Conservation (phyloP, 352 stramenopile species). For the Globisporangium ultimum region DNA sequence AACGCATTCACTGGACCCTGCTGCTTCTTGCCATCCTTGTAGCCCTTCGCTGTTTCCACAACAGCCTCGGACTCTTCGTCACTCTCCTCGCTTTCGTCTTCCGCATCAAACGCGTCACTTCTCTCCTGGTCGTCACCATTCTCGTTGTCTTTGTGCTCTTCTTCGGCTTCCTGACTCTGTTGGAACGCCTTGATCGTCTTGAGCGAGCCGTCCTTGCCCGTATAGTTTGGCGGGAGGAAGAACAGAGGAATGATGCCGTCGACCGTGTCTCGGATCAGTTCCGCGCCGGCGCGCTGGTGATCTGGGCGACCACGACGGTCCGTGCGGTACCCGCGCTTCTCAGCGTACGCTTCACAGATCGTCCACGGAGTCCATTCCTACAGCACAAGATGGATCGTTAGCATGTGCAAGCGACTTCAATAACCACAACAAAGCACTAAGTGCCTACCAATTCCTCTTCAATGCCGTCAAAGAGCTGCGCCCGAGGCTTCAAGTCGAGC, state of each 20-base stretch:
- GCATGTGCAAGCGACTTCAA: background rate
- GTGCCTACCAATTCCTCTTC: constrained; percentile 62
- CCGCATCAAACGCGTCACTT: constrained; percentile 3
- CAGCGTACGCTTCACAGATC: constrained; percentile 79
- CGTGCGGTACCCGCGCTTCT: constrained; percentile 80
- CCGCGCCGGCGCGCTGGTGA: constrained; percentile 74
- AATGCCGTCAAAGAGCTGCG: constrained; percentile 71
- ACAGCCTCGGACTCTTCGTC: constrained; percentile 30
- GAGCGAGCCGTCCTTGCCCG: constrained; percentile 40
- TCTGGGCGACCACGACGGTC: constrained; percentile 75
- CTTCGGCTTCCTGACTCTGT: constrained; percentile 21
- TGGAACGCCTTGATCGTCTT: constrained; percentile 34
- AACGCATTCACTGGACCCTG: constrained; percentile 66
- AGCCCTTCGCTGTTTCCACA: background rate
- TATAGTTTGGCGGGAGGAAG: constrained; percentile 78
- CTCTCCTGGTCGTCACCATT: constrained; percentile 10
- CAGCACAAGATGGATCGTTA: constrained; percentile 1
- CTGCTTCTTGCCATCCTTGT: constrained; percentile 4
- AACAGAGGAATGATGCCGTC: constrained; percentile 80
- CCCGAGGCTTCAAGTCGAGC: constrained; percentile 68
- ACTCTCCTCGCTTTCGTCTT: constrained; percentile 14
- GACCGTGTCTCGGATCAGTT: constrained; percentile 79
- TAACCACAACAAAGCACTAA: background rate
- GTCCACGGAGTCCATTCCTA: constrained; percentile 85
- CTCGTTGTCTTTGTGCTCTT: constrained; percentile 18